Evolutionary conservation across 371 early-diverging fungal genomes (phyloP), one percentile per base, ranked within the genome.

Genomic region (Fennellomyces sp.): DNA sequence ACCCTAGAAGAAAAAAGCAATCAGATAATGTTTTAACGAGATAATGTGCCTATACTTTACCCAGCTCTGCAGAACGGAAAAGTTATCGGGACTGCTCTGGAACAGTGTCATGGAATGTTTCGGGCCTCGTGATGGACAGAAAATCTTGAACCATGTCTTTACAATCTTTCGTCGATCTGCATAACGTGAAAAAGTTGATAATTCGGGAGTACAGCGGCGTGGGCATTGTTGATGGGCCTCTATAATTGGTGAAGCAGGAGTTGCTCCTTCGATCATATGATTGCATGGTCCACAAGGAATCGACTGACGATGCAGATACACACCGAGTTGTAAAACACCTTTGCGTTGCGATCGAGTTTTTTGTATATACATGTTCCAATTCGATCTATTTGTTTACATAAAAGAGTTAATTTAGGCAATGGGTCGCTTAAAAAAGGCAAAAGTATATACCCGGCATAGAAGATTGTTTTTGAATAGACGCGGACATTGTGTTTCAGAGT

Each of bases 401-500:
- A 51, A 6, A 60, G 30, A 27, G 53, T 45, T 27, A 31, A 28
- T 45, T n/a, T n/a, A n/a, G n/a, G n/a, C n/a, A n/a, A n/a, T n/a
- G n/a, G n/a, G n/a, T n/a, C n/a, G n/a, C n/a, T n/a, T n/a, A n/a
- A n/a, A n/a, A n/a, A n/a, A n/a, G n/a, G n/a, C n/a, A n/a, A n/a
- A n/a, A n/a, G n/a, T n/a, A n/a, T n/a, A 66, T 73, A 82, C 82
- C 86, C 86, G 23, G 81, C 84, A 58, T 86, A 84, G 49, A 83
- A 86, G 11, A 86, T 63, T 0, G 69, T 64, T n/a, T 79, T 73
- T 2, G 84, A 82, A 47, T 70, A 79, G 0, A 82, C 63, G 6
- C 76, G 73, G 15, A 72, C 65, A 27, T 73, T 69, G 17, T 70
- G 69, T 29, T 74, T 74, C 5, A 83, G 58, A 0, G 60, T 27